Conservation (phyloP, 1,284 basidiomycete genomes). For the Marasmius sp. region DNA sequence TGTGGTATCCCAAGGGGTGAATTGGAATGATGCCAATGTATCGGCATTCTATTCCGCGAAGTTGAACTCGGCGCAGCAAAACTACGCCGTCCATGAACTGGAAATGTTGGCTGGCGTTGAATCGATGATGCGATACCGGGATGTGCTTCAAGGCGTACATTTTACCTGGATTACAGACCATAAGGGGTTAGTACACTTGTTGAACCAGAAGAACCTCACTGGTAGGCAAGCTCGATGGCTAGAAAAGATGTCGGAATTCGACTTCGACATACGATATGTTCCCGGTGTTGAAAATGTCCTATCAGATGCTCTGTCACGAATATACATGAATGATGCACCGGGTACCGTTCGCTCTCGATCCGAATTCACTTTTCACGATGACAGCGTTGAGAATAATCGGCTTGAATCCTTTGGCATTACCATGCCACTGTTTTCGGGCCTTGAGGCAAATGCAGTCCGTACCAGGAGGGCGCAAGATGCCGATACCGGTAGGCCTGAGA, state of each 20-base stretch:
- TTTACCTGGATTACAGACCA: not conserved
- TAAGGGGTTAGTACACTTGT: not conserved
- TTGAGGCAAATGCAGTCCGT: not conserved
- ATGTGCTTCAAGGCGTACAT: not conserved
- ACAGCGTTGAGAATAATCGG: not conserved
- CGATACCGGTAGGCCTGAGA: not conserved
- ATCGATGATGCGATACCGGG: not conserved
- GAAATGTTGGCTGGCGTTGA: not conserved
- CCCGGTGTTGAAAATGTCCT: not conserved
- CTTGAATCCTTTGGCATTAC: not conserved
- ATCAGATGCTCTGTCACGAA: not conserved
- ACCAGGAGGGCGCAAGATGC: not conserved
- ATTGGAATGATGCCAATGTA: not conserved
- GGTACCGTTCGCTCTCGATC: not conserved
- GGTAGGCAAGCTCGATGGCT: not conserved
- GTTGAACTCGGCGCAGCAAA: not conserved
- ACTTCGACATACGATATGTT: not conserved
- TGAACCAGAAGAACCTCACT: not conserved
- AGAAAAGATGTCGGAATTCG: not conserved
- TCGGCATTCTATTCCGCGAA: not conserved
- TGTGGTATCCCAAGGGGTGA: not conserved
- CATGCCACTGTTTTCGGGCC: slow-evolving; percentile 3
- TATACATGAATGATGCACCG: not conserved
- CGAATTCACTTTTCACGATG: not conserved
- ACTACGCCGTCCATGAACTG: not conserved